These are phyloP conservation scores for Melianthus villosus DNA, from an alignment of 441 rosid species.

Conservation along the genomic window DNA sequence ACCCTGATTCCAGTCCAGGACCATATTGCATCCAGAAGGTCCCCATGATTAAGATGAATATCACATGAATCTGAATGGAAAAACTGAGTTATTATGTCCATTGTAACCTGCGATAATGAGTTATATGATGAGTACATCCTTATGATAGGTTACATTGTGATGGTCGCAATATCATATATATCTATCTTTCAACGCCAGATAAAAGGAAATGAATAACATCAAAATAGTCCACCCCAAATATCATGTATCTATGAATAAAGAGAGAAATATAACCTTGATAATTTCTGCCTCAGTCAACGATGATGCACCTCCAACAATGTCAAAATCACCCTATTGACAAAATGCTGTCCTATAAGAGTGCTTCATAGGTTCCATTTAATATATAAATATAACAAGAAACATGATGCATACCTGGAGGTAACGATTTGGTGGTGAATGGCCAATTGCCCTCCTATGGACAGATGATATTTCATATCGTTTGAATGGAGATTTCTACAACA, in stretches of 20 bases:
- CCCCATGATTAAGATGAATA: slow-evolving; percentile 88
- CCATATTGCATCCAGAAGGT: slow-evolving; percentile 84
- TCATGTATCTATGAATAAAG: background rate
- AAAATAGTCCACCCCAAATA: too few relatives aligned
- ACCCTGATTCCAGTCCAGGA: slow-evolving; percentile 82
- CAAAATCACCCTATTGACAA: slow-evolving; percentile 73
- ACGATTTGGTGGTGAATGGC: slow-evolving; percentile 87
- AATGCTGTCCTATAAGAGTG: slow-evolving; percentile 9
- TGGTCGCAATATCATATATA: too few relatives aligned
- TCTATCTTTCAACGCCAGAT: too few relatives aligned
- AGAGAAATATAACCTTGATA: slow-evolving; percentile 48
- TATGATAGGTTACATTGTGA: too few relatives aligned
- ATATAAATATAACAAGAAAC: too few relatives aligned
- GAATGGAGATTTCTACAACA: slow-evolving; percentile 64
- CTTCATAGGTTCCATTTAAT: too few relatives aligned
- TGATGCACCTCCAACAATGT: slow-evolving; percentile 77
- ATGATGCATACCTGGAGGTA: slow-evolving; percentile 64
- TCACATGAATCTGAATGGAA: slow-evolving; percentile 50
- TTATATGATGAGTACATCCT: too few relatives aligned
- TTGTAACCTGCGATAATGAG: slow-evolving; percentile 39
- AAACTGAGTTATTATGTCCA: slow-evolving; percentile 48
- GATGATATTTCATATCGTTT: slow-evolving; percentile 71
- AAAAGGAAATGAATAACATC: too few relatives aligned
- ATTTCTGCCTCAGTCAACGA: slow-evolving; percentile 80
- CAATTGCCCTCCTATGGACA: slow-evolving; percentile 78